Conservation (phyloP, 495 filamentous ascomycete species). For the Aspergillus indologenus region DNA sequence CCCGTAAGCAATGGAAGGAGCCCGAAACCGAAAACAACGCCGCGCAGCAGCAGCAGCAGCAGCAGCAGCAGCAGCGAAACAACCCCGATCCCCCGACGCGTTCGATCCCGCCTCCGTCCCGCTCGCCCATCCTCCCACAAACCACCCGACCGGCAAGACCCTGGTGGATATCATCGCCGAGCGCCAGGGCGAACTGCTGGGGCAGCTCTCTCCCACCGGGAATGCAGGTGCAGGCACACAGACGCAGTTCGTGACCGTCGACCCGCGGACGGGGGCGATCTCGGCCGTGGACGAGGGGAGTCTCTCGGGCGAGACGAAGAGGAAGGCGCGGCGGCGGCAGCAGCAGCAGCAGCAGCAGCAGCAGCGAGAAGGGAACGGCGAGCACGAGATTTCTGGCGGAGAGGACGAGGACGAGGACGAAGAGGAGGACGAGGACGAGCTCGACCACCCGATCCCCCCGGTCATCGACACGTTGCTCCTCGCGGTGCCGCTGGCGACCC, state of each 20-base stretch:
- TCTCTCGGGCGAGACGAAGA: conserved; percentile 4
- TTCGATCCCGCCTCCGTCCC: conserved; percentile 32
- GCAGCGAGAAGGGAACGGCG: neutral
- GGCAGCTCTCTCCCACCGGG: conserved; percentile 7
- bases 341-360: neutral
- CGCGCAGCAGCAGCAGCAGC: conserved; percentile 34
- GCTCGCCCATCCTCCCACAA: conserved; percentile 31
- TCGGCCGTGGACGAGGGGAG: conserved; percentile 25
- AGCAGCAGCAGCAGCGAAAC: neutral
- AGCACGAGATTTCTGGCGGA: neutral
- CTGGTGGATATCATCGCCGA: conserved; percentile 51
- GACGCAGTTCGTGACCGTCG: conserved; percentile 39
- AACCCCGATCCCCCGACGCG: conserved; percentile 21
- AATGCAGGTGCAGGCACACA: conserved; percentile 10
- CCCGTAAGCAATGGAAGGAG: conserved; percentile 26
- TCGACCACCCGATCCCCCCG: conserved; percentile 32
- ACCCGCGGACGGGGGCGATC: conserved; percentile 33
- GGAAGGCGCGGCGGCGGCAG: conserved; percentile 9
- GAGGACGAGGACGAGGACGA: neutral
- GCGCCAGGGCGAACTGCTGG: conserved; percentile 38
- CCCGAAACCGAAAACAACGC: conserved; percentile 50
- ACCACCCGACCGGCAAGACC: conserved; percentile 36
- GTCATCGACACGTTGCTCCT: conserved; percentile 50
- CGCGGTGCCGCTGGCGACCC: conserved; percentile 66
- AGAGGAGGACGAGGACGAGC: conserved; percentile 17